A percentile compares a stretch with the other conserved stretches of the same genome.
Evolutionary conservation across 129 eudicot genomes (phyloP).

Genomic region (Smallanthus sonchifolius): DNA sequence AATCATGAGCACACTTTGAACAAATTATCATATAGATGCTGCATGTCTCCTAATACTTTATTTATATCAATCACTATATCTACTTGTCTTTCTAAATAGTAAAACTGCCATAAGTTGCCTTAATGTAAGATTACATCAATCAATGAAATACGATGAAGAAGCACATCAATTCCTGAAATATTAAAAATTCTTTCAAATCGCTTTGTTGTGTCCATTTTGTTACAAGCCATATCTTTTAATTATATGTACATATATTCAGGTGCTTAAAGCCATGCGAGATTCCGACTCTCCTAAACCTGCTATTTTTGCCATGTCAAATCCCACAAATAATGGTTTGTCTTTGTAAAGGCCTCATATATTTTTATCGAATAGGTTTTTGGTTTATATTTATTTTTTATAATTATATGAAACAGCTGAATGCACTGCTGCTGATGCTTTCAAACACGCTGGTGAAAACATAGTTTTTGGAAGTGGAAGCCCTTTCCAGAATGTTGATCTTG

Average conservation of each 20-base stretch:
- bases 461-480: slow-evolving; percentile 99
- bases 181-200: background rate
- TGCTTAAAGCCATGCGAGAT: slow-evolving; percentile 87
- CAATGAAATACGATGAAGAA: slow-evolving; percentile 9
- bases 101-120: background rate
- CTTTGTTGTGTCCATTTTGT: background rate
- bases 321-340: slow-evolving; percentile 81
- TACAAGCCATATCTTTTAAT: slow-evolving; percentile 14
- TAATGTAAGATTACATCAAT: background rate
- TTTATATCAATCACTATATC: background rate
- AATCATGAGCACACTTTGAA: background rate
- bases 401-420: slow-evolving; percentile 79
- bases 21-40: background rate
- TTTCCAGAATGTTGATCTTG: slow-evolving; percentile 82
- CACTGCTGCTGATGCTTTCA: slow-evolving; percentile 92
- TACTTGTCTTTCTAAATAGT: background rate
- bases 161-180: background rate
- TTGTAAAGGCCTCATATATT: background rate
- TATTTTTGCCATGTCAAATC: slow-evolving; percentile 99
- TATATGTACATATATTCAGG: slow-evolving; percentile 39
- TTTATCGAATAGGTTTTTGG: background rate
- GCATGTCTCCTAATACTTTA: background rate
- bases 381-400: slow-evolving; percentile 4
- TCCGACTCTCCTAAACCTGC: slow-evolving; percentile 82
- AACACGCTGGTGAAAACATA: slow-evolving; percentile 78